A percentile compares a stretch with the other conserved stretches of the same genome.
These are phyloP conservation scores for Aspergillus pseudotamarii DNA, from an alignment of 2,329 filamentous ascomycete species.

Conservation along the genomic window DNA sequence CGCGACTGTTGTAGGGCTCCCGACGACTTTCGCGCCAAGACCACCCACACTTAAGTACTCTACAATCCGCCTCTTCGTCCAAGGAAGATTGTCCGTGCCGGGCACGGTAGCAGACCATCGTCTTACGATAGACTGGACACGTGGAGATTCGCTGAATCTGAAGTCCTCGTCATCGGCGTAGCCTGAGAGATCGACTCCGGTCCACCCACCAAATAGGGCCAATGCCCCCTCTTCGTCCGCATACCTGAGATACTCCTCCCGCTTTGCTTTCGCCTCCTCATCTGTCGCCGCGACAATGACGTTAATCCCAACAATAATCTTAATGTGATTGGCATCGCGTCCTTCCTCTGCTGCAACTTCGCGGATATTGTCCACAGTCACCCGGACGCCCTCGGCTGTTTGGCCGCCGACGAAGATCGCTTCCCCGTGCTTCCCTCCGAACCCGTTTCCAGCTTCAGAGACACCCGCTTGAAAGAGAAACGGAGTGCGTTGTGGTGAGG, in stretches of 20 bases:
- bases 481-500: slow-evolving; percentile 25
- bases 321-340: slow-evolving; percentile 37
- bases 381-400: slow-evolving; percentile 36
- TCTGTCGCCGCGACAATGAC: slow-evolving; percentile 44
- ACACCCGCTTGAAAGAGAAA: slow-evolving; percentile 50
- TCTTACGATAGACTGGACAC: background rate
- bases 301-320: slow-evolving; percentile 44
- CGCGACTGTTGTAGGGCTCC: slow-evolving; percentile 21
- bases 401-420: slow-evolving; percentile 48
- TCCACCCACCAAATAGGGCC: slow-evolving; percentile 46
- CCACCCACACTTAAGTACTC: slow-evolving; percentile 24
- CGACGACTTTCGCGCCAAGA: slow-evolving; percentile 1
- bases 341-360: slow-evolving; percentile 36
- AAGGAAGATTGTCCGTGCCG: slow-evolving; percentile 21
- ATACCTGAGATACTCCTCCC: slow-evolving; percentile 40
- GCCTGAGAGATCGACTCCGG: slow-evolving; percentile 30
- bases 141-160: slow-evolving; percentile 30
- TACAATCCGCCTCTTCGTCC: slow-evolving; percentile 29
- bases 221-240: slow-evolving; percentile 44
- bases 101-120: background rate
- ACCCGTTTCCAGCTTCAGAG: slow-evolving; percentile 43
- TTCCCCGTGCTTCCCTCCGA: slow-evolving; percentile 44
- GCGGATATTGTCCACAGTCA: slow-evolving; percentile 42
- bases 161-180: background rate
- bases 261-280: slow-evolving; percentile 42